These are phyloP conservation scores for Fragaria ananassa DNA, from an alignment of 306 rosid species.

Conservation along the genomic window DNA sequence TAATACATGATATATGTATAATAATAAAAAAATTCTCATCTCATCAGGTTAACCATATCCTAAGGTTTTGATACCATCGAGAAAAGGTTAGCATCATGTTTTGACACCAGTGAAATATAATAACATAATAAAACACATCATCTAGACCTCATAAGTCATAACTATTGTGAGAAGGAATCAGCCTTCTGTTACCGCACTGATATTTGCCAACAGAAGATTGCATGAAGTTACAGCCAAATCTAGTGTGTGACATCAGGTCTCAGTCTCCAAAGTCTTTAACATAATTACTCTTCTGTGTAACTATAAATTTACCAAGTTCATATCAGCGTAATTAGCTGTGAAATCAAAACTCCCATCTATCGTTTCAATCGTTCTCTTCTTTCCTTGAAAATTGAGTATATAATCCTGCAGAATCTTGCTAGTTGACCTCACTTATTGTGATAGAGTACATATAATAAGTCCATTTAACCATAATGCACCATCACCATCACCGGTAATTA, in stretches of 20 bases:
- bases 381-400: background rate
- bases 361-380: background rate
- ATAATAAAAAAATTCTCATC: too few species aligned
- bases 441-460: background rate
- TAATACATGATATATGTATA: too few species aligned
- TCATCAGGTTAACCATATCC: too few species aligned
- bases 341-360: background rate
- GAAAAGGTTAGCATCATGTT: too few species aligned
- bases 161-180: too few species aligned
- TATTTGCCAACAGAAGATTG: background rate
- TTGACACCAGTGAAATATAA: too few species aligned
- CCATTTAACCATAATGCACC: background rate
- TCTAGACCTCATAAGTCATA: too few species aligned
- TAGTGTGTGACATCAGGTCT: background rate
- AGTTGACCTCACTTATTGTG: background rate
- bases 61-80: too few species aligned
- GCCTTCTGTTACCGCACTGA: too few species aligned
- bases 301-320: background rate
- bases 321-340: background rate
- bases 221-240: background rate
- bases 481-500: background rate
- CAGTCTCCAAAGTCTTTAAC: background rate
- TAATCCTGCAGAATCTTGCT: conserved; percentile 7
- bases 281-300: background rate
- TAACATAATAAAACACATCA: too few species aligned